phyloP scores from a whole-genome alignment of 805 yeast genomes.

The Kazachstania bromeliacearum region DNA sequence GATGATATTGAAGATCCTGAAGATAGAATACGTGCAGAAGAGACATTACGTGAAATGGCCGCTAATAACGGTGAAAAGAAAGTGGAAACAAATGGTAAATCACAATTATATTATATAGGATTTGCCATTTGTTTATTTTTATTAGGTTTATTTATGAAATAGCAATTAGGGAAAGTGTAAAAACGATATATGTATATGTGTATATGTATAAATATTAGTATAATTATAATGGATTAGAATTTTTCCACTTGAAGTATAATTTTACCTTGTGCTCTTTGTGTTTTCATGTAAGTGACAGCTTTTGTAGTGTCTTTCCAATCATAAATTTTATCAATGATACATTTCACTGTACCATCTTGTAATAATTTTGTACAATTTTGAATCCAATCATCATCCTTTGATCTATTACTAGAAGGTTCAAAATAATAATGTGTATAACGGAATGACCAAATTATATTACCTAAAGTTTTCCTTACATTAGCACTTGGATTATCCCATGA shows the following conservation, averaged over 20 bases:
- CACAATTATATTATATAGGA: slow-evolving; percentile 21
- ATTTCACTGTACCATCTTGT: slow-evolving; percentile 37
- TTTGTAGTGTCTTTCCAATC: slow-evolving; percentile 43
- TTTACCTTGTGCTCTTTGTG: slow-evolving; percentile 58
- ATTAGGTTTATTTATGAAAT: slow-evolving; percentile 27
- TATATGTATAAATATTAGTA: neutral
- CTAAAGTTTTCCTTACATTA: slow-evolving; percentile 30
- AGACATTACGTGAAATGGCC: slow-evolving; percentile 15
- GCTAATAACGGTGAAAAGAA: slow-evolving; percentile 6
- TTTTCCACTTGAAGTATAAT: slow-evolving; percentile 40
- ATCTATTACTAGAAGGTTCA: slow-evolving; percentile 22
- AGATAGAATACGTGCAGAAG: slow-evolving; percentile 50
- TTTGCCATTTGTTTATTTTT: slow-evolving; percentile 29
- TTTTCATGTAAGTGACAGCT: slow-evolving; percentile 45
- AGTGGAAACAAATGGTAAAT: slow-evolving; percentile 7
- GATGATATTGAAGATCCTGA: slow-evolving; percentile 51
- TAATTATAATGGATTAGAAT: slow-evolving; percentile 19
- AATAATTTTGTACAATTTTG: slow-evolving; percentile 37
- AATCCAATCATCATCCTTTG: slow-evolving; percentile 32
- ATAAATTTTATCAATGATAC: slow-evolving; percentile 47
- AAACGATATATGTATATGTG: neutral
- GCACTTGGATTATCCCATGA: slow-evolving; percentile 32
- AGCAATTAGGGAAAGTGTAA: slow-evolving; percentile 1
- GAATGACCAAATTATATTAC: slow-evolving; percentile 30
- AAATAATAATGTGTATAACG: slow-evolving; percentile 31